Base-by-base conservation (phyloP, 768 basidiomycete genomes). In the Kwoniella sp. region DNA sequence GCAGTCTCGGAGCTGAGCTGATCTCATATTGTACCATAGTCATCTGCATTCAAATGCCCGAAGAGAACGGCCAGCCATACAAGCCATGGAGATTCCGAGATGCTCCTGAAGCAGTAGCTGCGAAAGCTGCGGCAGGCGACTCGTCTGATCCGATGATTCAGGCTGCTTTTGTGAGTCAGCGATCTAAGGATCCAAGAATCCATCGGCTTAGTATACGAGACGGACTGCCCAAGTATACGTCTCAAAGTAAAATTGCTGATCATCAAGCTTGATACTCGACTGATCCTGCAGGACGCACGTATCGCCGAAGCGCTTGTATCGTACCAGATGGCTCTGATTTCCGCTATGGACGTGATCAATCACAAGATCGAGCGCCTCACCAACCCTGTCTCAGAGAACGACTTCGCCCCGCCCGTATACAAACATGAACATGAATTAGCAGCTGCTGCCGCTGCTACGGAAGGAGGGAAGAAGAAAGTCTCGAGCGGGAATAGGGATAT, bases 1-100 rank as follows among this genome's bases (percentile, higher is more conserved):
- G n/a, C n/a, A n/a, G n/a, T n/a, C n/a, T n/a, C 33, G 5, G 40
- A 44, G 8, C 3, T 15, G 40, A 44, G 40, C 40, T 44, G 17
- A 44, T 9, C 17, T 19, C 3, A 10, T 9, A 19, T 44, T 9
- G 8, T 30, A 4, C 26, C 6, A 5, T 58, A 80, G 80, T 80
- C 55, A 81, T 81, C 60, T 81, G 80, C 63, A 68, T 80, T 62
- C 68, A 79, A 17, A 75, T 77, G 24, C 66, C 68, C 2, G 69
- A 72, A 10, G 67, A 63, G 22, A 67, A 72, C 30, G 79, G 79
- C 19, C 55, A 68, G 54, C 68, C 77, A 1, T 79, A 77, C 33
- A 70, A 64, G 30, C 76, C 80, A 0, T 73, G 77, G 70, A 57
- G 80, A 50, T 60, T 81, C 21, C 64, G 79, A 0, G 79, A 81